phyloP scores from a whole-genome alignment of 2,329 filamentous ascomycete genomes.

The Tolypocladium tropicale region DNA sequence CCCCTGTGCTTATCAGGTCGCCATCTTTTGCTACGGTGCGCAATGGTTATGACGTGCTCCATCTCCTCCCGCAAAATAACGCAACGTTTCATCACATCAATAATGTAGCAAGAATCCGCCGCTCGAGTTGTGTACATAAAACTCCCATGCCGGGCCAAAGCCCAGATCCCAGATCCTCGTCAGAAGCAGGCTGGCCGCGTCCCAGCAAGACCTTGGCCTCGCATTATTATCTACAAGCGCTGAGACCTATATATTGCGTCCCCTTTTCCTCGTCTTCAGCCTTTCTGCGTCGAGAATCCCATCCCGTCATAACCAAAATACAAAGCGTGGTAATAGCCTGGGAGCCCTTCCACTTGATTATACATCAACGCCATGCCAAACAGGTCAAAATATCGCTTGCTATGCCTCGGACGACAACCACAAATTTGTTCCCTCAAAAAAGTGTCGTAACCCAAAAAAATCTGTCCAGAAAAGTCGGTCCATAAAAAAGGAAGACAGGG shows the following conservation, averaged over 20 bases:
- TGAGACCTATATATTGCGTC: background rate
- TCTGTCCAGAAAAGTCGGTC: background rate
- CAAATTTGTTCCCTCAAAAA: background rate
- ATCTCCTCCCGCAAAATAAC: too few species aligned
- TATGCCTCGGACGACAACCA: background rate
- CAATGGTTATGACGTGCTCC: background rate
- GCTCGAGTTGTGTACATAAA: background rate
- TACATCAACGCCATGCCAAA: background rate
- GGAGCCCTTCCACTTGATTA: background rate
- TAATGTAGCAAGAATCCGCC: background rate
- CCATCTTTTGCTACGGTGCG: background rate
- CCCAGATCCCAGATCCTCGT: background rate
- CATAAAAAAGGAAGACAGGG: too few species aligned
- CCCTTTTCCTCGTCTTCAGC: background rate
- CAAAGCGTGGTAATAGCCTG: background rate
- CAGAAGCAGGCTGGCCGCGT: background rate
- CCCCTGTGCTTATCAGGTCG: background rate
- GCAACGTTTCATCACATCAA: background rate
- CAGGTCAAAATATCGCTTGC: background rate
- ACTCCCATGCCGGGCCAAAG: background rate
- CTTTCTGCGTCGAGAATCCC: background rate
- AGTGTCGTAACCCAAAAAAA: background rate
- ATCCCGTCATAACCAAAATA: background rate
- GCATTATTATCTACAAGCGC: background rate
- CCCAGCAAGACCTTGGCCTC: background rate